Evolutionary conservation across 1,139 yeast species (phyloP), one percentile per base, ranked within the genome.

Genomic region (Yamadazyma jaroonii): DNA sequence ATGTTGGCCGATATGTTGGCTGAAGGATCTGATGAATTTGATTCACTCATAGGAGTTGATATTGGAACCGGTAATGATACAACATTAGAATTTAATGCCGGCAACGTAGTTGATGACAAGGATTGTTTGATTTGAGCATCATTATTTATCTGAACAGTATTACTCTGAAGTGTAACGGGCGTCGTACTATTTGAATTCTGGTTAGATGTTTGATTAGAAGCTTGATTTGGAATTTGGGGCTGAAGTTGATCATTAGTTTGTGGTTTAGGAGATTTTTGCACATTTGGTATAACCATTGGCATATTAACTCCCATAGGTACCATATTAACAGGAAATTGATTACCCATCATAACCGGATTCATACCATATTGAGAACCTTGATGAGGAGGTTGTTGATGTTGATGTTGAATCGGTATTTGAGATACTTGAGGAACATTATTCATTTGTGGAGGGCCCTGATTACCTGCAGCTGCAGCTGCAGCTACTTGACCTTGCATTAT

Each of bases 391-490:
- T 5, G 15, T 22, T 31, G 37, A 11, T 25, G 49, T 9, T 47
- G 40, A 10, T 52, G 40, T 31, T 29, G 28, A 23, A 24, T 30
- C 9, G 29, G 25, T 13, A 31, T 33, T 26, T 35, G 41, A 9
- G 39, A 38, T n/a, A 20, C 14, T 9, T 10, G 14, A 12, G 30
- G 42, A 3, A 31, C 33, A 9, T 29, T 29, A 7, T 40, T 46
- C 9, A 36, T 39, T 10, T 43, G 47, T 12, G 41, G 37, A 23
- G 35, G 44, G 9, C 27, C 40, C 23, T 38, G 34, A 12, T 25
- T 12, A 9, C 28, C 36, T 23, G 14, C 24, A 14, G 24, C 33
- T 15, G 15, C 27, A 9, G 17, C 20, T 23, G 25, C 32, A 15
- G 24, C 25, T 9, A 17, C 21, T 13, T 29, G 43, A n/a, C 25